phyloP scores from a whole-genome alignment of 2,329 filamentous ascomycete genomes.

The Leptographium lundbergii region DNA sequence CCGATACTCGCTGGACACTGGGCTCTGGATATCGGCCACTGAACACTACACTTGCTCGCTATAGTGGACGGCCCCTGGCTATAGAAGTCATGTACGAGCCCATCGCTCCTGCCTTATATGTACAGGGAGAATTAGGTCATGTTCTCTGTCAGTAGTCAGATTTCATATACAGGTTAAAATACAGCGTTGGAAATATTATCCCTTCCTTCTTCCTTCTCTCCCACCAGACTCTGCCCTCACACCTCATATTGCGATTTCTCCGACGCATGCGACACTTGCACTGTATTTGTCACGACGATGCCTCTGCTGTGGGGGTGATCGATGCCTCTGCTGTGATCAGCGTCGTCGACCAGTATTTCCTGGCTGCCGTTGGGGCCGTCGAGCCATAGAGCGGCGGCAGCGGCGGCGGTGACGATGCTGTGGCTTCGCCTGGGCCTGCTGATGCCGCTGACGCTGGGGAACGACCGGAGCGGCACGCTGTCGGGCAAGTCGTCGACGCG shows the following conservation, averaged over 20 bases:
- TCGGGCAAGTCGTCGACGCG: neutral
- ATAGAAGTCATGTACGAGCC: too few species aligned
- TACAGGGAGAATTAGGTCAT: too few species aligned
- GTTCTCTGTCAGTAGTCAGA: too few species aligned
- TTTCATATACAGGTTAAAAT: too few species aligned
- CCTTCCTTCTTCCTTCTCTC: neutral
- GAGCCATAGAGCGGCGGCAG: neutral
- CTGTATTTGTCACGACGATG: neutral
- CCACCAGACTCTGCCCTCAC: neutral
- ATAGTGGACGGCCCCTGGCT: too few species aligned
- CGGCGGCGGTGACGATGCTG: too few species aligned
- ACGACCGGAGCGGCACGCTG: neutral
- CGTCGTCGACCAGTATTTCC: neutral
- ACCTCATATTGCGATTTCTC: neutral
- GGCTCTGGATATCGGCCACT: too few species aligned
- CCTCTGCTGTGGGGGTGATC: neutral
- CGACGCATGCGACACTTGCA: neutral
- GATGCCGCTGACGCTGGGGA: neutral
- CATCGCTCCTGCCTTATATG: too few species aligned
- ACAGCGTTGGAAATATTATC: too few species aligned
- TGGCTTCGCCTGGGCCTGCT: neutral
- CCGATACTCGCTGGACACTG: neutral
- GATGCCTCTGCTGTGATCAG: neutral
- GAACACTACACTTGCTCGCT: too few species aligned
- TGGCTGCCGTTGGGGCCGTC: neutral